Conservation (phyloP, 1,284 basidiomycete genomes). For the Sanghuangporus weigelae region DNA sequence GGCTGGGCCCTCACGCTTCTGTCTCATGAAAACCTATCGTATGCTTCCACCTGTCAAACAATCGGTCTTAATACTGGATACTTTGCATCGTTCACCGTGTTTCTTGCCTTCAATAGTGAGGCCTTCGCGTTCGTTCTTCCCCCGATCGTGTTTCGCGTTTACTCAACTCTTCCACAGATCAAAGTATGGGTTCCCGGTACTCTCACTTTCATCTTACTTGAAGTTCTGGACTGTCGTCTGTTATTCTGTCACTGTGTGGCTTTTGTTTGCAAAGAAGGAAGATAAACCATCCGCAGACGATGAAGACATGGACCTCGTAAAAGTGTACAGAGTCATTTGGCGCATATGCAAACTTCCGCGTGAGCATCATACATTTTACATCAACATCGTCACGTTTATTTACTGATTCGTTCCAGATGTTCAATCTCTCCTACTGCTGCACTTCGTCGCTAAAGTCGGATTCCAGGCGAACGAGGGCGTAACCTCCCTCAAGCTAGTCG, state of each 20-base stretch:
- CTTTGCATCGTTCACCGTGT: slow-evolving; percentile 96
- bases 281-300: slow-evolving; percentile 68
- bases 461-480: slow-evolving; percentile 95
- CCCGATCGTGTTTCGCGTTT: slow-evolving; percentile 7
- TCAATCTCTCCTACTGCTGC: slow-evolving; percentile 83
- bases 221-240: slow-evolving; percentile 85
- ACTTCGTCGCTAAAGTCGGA: slow-evolving; percentile 92
- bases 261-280: slow-evolving; percentile 89
- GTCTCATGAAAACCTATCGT: slow-evolving; percentile 92
- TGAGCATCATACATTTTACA: slow-evolving; percentile 34
- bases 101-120: slow-evolving; percentile 93
- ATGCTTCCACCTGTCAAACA: slow-evolving; percentile 97
- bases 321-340: slow-evolving; percentile 95
- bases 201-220: slow-evolving; percentile 81
- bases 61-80: slow-evolving; percentile 96
- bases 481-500: slow-evolving; percentile 91
- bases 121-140: slow-evolving; percentile 73
- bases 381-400: background rate
- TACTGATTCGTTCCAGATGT: slow-evolving; percentile 56
- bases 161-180: slow-evolving; percentile 31
- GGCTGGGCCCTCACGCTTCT: slow-evolving; percentile 98
- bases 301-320: slow-evolving; percentile 86
- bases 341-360: slow-evolving; percentile 88
- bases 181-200: slow-evolving; percentile 84
- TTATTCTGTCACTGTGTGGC: slow-evolving; percentile 81